Percentiles rank a stretch among this genome's conserved stretches.
Evolutionary conservation across 169 alveolate genomes (phyloP).

Genomic region (Plasmodium coatneyi): DNA sequence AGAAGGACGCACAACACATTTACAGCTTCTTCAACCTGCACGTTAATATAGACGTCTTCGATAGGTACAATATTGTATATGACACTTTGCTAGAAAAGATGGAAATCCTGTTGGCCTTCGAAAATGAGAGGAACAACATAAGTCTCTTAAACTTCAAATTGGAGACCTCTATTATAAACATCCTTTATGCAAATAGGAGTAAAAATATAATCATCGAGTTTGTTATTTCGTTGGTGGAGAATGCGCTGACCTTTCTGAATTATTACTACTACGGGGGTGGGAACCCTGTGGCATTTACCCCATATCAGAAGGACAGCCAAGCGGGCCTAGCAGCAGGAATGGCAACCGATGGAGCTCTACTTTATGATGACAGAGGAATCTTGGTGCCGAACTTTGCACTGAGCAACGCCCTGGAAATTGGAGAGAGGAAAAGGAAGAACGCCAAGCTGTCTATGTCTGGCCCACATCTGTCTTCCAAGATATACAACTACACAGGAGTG

Average conservation of each 20-base stretch:
- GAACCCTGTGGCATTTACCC: not conserved
- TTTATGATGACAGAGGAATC: not conserved
- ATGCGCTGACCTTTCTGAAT: not conserved
- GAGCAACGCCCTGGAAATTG: not conserved
- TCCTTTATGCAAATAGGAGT: slow-evolving; percentile 34
- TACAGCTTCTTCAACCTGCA: slow-evolving; percentile 29
- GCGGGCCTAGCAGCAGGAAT: not conserved
- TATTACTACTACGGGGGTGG: not conserved
- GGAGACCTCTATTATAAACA: slow-evolving; percentile 49
- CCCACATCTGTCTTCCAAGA: not conserved
- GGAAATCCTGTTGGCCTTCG: slow-evolving; percentile 27
- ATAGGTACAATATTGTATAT: slow-evolving; percentile 35
- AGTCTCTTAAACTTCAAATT: slow-evolving; percentile 20
- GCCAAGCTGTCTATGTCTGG: not conserved
- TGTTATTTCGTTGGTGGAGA: not conserved
- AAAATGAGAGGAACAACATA: slow-evolving; percentile 29
- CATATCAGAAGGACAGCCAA: not conserved
- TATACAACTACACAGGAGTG: slow-evolving; percentile 45
- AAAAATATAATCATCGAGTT: slow-evolving; percentile 30
- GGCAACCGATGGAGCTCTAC: not conserved
- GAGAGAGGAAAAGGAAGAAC: not conserved
- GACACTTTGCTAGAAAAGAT: slow-evolving; percentile 40
- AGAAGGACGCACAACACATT: slow-evolving; percentile 3
- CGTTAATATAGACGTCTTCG: slow-evolving; percentile 28
- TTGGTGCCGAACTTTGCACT: not conserved